These are phyloP conservation scores for Scedosporium dehoogii DNA, from an alignment of 2,329 filamentous ascomycete genomes.

Conservation along the genomic window DNA sequence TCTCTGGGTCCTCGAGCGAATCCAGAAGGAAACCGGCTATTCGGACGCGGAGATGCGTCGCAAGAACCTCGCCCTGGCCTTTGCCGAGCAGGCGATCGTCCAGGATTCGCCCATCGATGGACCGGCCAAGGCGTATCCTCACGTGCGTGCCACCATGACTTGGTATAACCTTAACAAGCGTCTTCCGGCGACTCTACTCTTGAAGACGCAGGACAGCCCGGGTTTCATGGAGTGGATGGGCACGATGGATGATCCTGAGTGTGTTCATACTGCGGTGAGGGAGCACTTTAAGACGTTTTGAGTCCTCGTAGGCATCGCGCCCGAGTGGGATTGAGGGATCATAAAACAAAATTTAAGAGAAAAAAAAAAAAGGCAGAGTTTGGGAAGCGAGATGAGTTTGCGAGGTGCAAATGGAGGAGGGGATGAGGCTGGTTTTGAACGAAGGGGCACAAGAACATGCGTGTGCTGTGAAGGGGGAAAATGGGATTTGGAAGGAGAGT, in stretches of 20 bases:
- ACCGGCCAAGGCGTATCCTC: background rate
- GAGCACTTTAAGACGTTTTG: background rate
- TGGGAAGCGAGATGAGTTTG: no score
- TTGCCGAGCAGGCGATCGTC: background rate
- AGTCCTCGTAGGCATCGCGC: background rate
- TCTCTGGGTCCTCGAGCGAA: background rate
- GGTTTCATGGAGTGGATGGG: background rate
- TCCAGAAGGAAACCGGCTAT: background rate
- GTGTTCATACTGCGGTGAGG: background rate
- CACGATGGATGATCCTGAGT: background rate
- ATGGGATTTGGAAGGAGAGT: no score
- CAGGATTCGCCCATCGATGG: background rate
- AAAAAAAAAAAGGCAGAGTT: no score
- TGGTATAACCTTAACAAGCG: background rate
- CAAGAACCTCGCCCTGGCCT: background rate
- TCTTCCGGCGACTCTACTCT: background rate
- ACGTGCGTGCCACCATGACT: background rate
- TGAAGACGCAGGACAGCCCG: background rate
- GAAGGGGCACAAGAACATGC: no score
- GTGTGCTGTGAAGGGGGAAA: no score
- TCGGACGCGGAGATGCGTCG: slow-evolving; percentile 1
- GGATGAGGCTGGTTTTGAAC: no score
- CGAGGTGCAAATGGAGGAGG: no score
- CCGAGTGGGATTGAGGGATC: background rate
- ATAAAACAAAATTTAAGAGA: background rate